A percentile compares a stretch with the other conserved stretches of the same genome.
Conservation (phyloP, 2,329 filamentous ascomycete genomes). For the Claviceps sp. region DNA sequence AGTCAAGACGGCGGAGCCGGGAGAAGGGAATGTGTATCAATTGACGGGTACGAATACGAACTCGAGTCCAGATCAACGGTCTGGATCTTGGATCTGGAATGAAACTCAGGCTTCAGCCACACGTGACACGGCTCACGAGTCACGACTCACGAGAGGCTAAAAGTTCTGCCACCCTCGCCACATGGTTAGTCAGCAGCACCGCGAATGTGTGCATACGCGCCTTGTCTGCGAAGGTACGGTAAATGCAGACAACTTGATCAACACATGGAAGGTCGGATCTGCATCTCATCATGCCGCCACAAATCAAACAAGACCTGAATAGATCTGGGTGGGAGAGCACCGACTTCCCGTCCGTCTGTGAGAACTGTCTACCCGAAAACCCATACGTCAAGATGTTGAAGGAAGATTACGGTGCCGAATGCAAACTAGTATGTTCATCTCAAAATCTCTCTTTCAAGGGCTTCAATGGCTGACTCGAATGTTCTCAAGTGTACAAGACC, state of each 20-base stretch:
- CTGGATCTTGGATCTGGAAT: not conserved
- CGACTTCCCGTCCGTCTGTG: constrained; percentile 78
- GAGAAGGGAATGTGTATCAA: too few relatives aligned
- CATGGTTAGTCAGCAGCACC: constrained; percentile 1
- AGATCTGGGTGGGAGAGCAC: constrained; percentile 92
- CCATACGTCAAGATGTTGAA: constrained; percentile 99
- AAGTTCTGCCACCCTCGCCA: not conserved
- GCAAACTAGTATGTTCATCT: constrained; percentile 42
- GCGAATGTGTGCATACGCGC: not conserved
- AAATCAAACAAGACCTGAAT: constrained; percentile 94
- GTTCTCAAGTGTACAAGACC: constrained; percentile 62
- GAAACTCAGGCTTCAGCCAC: too few relatives aligned
- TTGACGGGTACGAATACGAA: constrained; percentile 10
- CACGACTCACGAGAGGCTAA: not conserved
- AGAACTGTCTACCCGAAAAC: constrained; percentile 89
- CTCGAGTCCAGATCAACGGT: not conserved
- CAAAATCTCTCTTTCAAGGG: not conserved
- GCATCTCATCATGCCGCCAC: constrained; percentile 53
- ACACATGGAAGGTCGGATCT: not conserved
- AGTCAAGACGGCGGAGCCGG: too few relatives aligned
- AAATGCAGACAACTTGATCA: not conserved
- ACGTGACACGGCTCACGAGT: not conserved
- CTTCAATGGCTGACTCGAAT: constrained; percentile 2
- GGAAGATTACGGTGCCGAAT: constrained; percentile 83
- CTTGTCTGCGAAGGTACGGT: not conserved